These are phyloP conservation scores for Teratosphaeria nubilosa DNA, from an alignment of 2,329 filamentous ascomycete species.

Conservation along the genomic window DNA sequence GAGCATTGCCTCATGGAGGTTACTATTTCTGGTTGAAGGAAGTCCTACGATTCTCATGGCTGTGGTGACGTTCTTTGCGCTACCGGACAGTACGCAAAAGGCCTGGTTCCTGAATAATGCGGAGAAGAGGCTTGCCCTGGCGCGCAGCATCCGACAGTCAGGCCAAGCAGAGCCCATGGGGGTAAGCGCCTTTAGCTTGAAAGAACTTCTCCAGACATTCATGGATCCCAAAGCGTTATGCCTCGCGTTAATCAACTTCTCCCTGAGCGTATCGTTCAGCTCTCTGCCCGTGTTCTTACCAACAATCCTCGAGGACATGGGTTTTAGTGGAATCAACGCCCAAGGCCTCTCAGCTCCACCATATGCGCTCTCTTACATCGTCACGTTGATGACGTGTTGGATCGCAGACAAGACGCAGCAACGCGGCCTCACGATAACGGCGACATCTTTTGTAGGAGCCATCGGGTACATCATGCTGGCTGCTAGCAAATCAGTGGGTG, in stretches of 20 bases:
- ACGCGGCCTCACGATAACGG: slow-evolving; percentile 29
- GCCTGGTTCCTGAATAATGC: slow-evolving; percentile 43
- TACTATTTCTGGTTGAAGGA: background rate
- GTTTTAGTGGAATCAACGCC: slow-evolving; percentile 54
- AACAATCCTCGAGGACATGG: slow-evolving; percentile 45
- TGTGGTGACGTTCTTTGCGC: background rate
- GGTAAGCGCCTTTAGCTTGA: slow-evolving; percentile 28
- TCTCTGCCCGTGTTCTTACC: slow-evolving; percentile 34
- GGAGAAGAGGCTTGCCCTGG: slow-evolving; percentile 48
- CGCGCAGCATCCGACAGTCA: slow-evolving; percentile 35
- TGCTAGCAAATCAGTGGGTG: slow-evolving; percentile 14
- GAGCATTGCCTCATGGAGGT: background rate
- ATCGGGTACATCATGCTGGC: slow-evolving; percentile 29
- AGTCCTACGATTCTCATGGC: background rate
- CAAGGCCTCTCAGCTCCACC: slow-evolving; percentile 45
- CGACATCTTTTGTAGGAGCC: slow-evolving; percentile 25
- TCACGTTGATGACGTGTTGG: slow-evolving; percentile 26
- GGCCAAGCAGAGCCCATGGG: slow-evolving; percentile 33
- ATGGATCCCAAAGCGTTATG: slow-evolving; percentile 17
- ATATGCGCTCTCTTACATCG: slow-evolving; percentile 30
- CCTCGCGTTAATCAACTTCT: slow-evolving; percentile 43
- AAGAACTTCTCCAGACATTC: slow-evolving; percentile 40
- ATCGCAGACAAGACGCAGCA: slow-evolving; percentile 28
- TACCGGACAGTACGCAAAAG: background rate
- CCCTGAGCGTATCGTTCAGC: slow-evolving; percentile 51